A percentile compares a stretch with the other conserved stretches of the same genome.
These are phyloP conservation scores for Globisporangium nodosum DNA, from an alignment of 352 stramenopile species.

Conservation along the genomic window DNA sequence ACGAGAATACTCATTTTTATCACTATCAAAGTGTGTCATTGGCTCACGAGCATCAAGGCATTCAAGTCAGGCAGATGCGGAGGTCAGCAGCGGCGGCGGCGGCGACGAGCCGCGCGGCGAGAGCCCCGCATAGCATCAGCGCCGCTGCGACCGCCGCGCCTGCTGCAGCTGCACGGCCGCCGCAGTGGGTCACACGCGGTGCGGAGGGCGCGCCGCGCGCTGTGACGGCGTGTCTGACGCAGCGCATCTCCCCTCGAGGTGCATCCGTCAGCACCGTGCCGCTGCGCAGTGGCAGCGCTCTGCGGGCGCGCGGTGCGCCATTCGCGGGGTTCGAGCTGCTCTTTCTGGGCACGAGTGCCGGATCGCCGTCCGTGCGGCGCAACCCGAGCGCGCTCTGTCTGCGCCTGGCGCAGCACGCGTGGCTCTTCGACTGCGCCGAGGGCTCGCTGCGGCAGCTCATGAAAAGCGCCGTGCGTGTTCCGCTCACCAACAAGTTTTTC, in stretches of 20 bases:
- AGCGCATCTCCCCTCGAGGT: conserved; percentile 33
- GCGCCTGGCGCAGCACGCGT: conserved; percentile 62
- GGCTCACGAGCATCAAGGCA: not conserved
- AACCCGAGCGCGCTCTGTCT: conserved; percentile 60
- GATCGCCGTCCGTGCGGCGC: conserved; percentile 59
- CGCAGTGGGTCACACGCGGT: conserved; percentile 9
- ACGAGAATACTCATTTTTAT: not conserved
- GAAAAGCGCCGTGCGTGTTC: conserved; percentile 65
- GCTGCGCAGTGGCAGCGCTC: conserved; percentile 52
- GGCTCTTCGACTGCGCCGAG: conserved; percentile 88
- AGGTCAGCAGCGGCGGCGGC: not conserved
- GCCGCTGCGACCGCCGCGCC: not conserved
- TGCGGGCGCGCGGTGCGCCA: conserved; percentile 28
- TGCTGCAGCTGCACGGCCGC: not conserved
- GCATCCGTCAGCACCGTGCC: conserved; percentile 41
- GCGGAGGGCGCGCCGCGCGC: conserved; percentile 8
- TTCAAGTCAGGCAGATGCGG: not conserved
- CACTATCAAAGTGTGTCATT: not conserved
- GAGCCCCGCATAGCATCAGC: not conserved
- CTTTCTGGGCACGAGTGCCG: conserved; percentile 77
- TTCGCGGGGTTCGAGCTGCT: conserved; percentile 85
- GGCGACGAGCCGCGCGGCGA: not conserved
- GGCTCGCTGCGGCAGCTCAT: conserved; percentile 78
- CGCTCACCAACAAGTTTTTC: conserved; percentile 82
- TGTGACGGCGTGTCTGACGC: conserved; percentile 16